Evolutionary conservation across 768 basidiomycete genomes (phyloP).

Genomic region (Russula compacta): DNA sequence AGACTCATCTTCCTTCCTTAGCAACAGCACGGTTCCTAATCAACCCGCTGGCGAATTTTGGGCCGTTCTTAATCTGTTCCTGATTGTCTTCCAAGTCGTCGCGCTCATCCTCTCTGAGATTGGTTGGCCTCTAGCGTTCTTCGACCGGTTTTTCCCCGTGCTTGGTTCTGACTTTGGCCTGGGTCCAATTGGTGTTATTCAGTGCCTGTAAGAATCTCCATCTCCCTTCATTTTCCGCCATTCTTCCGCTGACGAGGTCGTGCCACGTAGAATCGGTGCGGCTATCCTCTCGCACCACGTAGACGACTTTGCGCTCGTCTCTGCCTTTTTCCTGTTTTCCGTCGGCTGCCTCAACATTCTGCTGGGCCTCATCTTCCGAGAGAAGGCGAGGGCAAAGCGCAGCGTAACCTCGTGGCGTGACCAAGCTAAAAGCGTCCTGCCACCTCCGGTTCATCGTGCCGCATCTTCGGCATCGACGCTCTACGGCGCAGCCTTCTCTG

Average conservation of each 20-base stretch:
- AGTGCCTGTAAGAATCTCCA: slow-evolving; percentile 56
- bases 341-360: slow-evolving; percentile 85
- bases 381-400: slow-evolving; percentile 49
- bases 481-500: background rate
- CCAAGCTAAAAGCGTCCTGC: slow-evolving; percentile 14
- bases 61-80: slow-evolving; percentile 78
- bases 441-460: slow-evolving; percentile 15
- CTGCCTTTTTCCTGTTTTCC: slow-evolving; percentile 87
- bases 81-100: slow-evolving; percentile 79
- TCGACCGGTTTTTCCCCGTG: slow-evolving; percentile 78
- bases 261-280: slow-evolving; percentile 33
- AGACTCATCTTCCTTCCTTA: slow-evolving; percentile 27
- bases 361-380: slow-evolving; percentile 63
- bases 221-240: background rate
- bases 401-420: slow-evolving; percentile 57
- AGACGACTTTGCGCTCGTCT: slow-evolving; percentile 80
- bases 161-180: slow-evolving; percentile 78
- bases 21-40: slow-evolving; percentile 76
- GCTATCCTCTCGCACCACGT: slow-evolving; percentile 54
- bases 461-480: slow-evolving; percentile 16
- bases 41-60: slow-evolving; percentile 88
- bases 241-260: background rate
- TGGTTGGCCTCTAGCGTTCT: slow-evolving; percentile 71
- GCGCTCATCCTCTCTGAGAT: slow-evolving; percentile 77
- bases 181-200: slow-evolving; percentile 79